These are phyloP conservation scores for Tolypocladium inflatum DNA, from an alignment of 2,329 filamentous ascomycete genomes.

Conservation along the genomic window DNA sequence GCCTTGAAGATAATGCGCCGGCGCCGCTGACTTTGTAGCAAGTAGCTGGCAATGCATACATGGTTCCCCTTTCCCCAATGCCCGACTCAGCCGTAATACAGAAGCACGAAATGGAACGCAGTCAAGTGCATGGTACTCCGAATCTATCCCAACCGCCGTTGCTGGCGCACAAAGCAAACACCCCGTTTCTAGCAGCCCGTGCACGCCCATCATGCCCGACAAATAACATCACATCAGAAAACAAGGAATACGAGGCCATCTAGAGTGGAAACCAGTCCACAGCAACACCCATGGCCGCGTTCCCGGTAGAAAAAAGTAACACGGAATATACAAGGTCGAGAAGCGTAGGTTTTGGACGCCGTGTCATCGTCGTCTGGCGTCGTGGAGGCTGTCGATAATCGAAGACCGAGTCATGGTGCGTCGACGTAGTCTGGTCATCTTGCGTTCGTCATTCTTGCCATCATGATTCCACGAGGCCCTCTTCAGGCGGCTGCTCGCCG, in stretches of 20 bases:
- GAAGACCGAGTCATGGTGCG: background rate
- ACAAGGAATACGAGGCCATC: background rate
- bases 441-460: background rate
- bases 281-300: background rate
- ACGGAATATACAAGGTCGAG: background rate
- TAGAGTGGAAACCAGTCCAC: background rate
- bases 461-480: conserved; percentile 3
- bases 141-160: background rate
- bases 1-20: background rate
- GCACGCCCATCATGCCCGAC: background rate
- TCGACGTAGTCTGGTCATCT: background rate
- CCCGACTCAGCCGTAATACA: background rate
- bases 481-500: conserved; percentile 32
- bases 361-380: background rate
- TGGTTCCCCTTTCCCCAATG: background rate
- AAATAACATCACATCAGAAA: background rate
- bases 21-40: conserved; percentile 1
- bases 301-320: background rate
- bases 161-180: background rate
- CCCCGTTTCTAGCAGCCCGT: background rate
- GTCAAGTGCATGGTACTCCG: background rate
- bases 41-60: conserved; percentile 2
- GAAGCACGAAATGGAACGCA: background rate
- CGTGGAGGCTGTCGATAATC: background rate
- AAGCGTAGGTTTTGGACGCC: background rate